A percentile compares a stretch with the other conserved stretches of the same genome.
Conservation (phyloP, 1,284 basidiomycete species). For the Tranzscheliella williamsii region DNA sequence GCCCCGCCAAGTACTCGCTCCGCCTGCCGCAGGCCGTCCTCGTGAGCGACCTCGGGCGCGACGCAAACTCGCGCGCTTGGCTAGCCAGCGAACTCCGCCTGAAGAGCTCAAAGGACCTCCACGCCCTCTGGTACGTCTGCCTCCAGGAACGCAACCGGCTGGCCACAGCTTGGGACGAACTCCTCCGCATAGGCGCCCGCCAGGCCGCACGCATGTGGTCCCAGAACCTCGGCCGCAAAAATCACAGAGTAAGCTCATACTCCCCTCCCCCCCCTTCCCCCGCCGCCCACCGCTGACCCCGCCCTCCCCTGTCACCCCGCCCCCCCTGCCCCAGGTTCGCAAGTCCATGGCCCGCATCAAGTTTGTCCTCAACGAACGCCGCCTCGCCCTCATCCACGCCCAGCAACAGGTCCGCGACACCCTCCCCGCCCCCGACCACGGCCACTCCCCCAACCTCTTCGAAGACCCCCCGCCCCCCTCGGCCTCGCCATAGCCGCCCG, state of each 20-base stretch:
- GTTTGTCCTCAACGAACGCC: constrained; percentile 85
- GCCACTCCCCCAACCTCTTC: constrained; percentile 16
- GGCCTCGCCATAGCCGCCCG: too few species aligned
- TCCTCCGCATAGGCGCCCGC: constrained; percentile 38
- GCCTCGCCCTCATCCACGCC: constrained; percentile 73
- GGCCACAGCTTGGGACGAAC: constrained; percentile 52
- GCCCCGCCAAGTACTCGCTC: constrained; percentile 15
- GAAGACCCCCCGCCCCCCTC: too few species aligned
- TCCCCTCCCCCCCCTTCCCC: not conserved
- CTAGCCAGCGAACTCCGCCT: constrained; percentile 51
- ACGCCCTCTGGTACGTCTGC: constrained; percentile 58
- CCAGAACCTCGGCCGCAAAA: constrained; percentile 40
- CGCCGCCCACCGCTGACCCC: not conserved
- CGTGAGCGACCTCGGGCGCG: constrained; percentile 29
- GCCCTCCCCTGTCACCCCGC: too few species aligned
- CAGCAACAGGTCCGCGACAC: constrained; percentile 63
- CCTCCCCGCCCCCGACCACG: constrained; percentile 5
- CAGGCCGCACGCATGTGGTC: constrained; percentile 42
- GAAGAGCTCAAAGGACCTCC: constrained; percentile 55
- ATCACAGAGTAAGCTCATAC: constrained; percentile 47
- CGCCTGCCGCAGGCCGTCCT: constrained; percentile 38
- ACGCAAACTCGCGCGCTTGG: constrained; percentile 43
- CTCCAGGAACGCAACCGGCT: constrained; percentile 55
- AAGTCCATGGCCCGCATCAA: constrained; percentile 98
- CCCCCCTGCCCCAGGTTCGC: constrained; percentile 70